Percentiles rank a stretch among this genome's conserved stretches.
These are phyloP conservation scores for Alternaria viburni DNA, from an alignment of 2,329 filamentous ascomycete species.

Conservation along the genomic window DNA sequence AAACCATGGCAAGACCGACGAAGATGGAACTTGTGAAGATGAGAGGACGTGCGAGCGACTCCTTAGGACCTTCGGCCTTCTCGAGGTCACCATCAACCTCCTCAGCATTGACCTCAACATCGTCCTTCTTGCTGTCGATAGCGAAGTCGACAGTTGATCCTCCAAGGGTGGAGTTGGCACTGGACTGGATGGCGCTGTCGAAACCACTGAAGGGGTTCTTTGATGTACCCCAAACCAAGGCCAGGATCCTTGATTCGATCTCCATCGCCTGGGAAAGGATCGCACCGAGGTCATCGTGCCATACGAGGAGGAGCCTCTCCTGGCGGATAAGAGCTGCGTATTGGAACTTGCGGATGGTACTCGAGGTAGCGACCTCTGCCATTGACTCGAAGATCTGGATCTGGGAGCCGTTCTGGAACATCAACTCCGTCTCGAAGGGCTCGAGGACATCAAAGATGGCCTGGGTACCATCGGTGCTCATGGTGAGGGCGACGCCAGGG, in stretches of 20 bases:
- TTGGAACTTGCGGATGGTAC: constrained; percentile 75
- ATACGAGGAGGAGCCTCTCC: constrained; percentile 74
- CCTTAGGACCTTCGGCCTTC: constrained; percentile 37
- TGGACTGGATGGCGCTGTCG: constrained; percentile 40
- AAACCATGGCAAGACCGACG: constrained; percentile 59
- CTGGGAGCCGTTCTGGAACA: constrained; percentile 50
- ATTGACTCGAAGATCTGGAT: constrained; percentile 57
- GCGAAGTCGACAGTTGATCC: constrained; percentile 24
- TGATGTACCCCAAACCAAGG: constrained; percentile 65
- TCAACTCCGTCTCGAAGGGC: constrained; percentile 52
- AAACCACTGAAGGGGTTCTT: constrained; percentile 54
- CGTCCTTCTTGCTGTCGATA: constrained; percentile 11
- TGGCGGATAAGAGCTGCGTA: constrained; percentile 79
- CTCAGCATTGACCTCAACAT: constrained; percentile 18
- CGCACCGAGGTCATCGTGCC: constrained; percentile 79
- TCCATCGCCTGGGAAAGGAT: constrained; percentile 71
- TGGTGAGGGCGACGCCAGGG: constrained; percentile 56
- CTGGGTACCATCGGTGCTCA: constrained; percentile 57
- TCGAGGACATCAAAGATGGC: constrained; percentile 53
- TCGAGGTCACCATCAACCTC: constrained; percentile 35
- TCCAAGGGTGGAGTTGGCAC: constrained; percentile 35
- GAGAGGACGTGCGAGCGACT: constrained; percentile 54
- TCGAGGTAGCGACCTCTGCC: constrained; percentile 49
- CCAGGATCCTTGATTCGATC: constrained; percentile 78
- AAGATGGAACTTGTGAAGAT: constrained; percentile 62